Conservation (phyloP, 2,329 filamentous ascomycete genomes). For the Eutypella sp. region DNA sequence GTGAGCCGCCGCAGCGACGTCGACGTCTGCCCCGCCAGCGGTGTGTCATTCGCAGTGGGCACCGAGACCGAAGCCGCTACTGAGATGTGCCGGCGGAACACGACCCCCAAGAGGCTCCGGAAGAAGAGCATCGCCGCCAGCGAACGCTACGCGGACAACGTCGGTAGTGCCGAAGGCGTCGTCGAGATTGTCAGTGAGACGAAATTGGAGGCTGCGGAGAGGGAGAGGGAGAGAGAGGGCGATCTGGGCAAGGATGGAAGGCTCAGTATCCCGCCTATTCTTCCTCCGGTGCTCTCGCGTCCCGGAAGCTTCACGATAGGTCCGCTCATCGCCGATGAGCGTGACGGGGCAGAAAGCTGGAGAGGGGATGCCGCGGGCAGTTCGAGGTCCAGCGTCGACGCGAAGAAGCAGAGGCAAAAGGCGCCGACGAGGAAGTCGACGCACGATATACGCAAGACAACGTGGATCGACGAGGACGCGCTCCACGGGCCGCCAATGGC, state of each 20-base stretch:
- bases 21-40: conserved; percentile 2
- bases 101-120: conserved; percentile 17
- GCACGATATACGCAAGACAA: conserved; percentile 22
- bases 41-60: not conserved
- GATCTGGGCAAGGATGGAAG: no score
- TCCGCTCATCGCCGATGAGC: conserved; percentile 1
- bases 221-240: not conserved
- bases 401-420: conserved; percentile 2
- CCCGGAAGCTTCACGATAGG: conserved; percentile 10
- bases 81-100: conserved; percentile 4
- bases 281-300: conserved; percentile 19
- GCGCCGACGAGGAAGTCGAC: conserved; percentile 16
- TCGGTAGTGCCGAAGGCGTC: conserved; percentile 6
- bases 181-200: not conserved
- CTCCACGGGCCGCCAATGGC: conserved; percentile 42
- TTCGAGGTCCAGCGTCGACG: conserved; percentile 1
- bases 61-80: not conserved
- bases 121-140: conserved; percentile 19
- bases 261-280: conserved; percentile 9
- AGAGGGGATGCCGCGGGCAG: conserved; percentile 1
- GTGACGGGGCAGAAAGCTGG: not conserved
- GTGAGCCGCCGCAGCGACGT: conserved; percentile 2
- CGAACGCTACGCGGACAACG: conserved; percentile 2
- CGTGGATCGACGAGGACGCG: conserved; percentile 48
- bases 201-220: not conserved